Base-by-base conservation (phyloP, 768 basidiomycete genomes). In the Leucocoprinus birnbaumii region DNA sequence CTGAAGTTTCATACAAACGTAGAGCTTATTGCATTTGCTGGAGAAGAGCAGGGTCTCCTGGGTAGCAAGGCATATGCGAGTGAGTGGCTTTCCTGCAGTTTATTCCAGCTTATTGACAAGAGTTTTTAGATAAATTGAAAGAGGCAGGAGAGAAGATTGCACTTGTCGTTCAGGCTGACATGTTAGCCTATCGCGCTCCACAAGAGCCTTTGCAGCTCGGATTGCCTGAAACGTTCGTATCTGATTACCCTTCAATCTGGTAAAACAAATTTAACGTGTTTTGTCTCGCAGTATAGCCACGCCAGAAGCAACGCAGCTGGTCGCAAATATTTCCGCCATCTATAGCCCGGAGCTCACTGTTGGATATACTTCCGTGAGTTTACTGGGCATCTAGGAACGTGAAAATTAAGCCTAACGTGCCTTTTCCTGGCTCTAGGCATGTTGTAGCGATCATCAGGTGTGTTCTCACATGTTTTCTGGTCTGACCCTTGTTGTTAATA, bases 381-480 rank as follows among this genome's bases (percentile, higher is more conserved):
- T 16, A 27, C 21, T 19, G 11, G 19, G 38, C 55, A 16, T 56
- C 2, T 26, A 26, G 44, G 25, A 21, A 44, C 22, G 21, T 25
- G 6, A 13, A 46, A 40, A 55, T 19, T 41, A 51, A 37, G 24
- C 31, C 47, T 55, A 40, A 42, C 48, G 25, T 40, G 10, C 14
- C 14, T 41, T 6, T 31, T 42, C 8, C 34, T 50, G 51, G 44
- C 54, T 59, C 3, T 56, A 87, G 73, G 91, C 82, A 24, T 97
- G 94, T 70, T 97, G 94, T 72, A 94, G 91, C 61, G 94, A 95
- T 62, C 91, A 96, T 65, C 90, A 92, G 77, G 87, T 82, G 59
- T 4, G 31, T 16, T 51, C 24, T 10, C 25, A 22, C 42, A 16
- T 18, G 48, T 49, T 34, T 7, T 27, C 3, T 25, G n/a, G 10